Conservation (phyloP, 306 rosid genomes). For the Arachis hypogaea region DNA sequence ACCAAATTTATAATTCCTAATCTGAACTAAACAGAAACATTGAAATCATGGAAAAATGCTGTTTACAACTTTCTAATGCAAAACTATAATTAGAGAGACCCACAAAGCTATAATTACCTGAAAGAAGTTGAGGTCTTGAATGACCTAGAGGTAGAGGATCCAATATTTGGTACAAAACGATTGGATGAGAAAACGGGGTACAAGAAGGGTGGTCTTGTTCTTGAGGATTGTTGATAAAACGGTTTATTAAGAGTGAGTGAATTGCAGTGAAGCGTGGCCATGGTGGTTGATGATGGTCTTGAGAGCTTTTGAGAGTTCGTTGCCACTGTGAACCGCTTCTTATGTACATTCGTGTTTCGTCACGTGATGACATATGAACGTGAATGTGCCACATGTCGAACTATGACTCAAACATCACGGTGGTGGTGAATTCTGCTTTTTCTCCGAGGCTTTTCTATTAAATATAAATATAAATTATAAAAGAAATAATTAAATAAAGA, state of each 20-base stretch:
- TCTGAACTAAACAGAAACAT: neutral
- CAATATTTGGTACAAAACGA: conserved; percentile 32
- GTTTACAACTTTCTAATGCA: neutral
- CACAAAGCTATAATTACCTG: conserved; percentile 45
- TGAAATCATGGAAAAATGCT: neutral
- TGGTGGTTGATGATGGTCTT: conserved; percentile 28
- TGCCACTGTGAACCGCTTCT: neutral
- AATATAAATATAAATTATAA: no score
- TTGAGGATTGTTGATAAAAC: conserved; percentile 1
- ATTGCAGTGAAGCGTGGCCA: conserved; percentile 60
- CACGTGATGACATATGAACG: conserved; percentile 17
- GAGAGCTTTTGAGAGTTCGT: neutral
- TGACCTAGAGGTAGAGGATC: conserved; percentile 32
- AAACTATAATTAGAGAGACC: conserved; percentile 6
- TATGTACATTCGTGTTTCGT: neutral
- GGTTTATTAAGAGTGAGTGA: conserved; percentile 49
- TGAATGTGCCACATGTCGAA: conserved; percentile 48
- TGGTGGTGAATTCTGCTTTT: neutral
- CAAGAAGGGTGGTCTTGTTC: conserved; percentile 19
- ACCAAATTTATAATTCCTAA: neutral
- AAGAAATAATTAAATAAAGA: no score
- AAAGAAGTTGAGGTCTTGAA: conserved; percentile 42
- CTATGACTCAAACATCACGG: conserved; percentile 26
- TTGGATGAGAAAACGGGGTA: conserved; percentile 37
- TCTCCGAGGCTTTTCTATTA: neutral